Conservation (phyloP, 352 stramenopile species). For the Phytophthora constricta region DNA sequence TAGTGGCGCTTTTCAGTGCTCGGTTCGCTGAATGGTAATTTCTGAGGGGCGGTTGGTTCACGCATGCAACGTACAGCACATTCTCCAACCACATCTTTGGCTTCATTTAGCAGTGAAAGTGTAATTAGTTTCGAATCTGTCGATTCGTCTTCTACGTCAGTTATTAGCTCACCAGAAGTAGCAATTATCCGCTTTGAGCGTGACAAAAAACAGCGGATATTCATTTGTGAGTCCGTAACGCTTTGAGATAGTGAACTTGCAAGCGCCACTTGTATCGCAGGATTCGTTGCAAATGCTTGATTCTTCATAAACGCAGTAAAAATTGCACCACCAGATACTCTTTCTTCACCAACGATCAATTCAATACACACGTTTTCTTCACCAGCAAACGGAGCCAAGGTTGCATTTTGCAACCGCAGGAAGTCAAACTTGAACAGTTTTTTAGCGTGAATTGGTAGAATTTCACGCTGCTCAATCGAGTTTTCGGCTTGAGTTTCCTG, state of each 20-base stretch:
- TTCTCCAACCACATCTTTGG: conserved; percentile 22
- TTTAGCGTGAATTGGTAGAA: background rate
- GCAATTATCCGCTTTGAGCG: conserved; percentile 23
- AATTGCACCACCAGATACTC: conserved; percentile 21
- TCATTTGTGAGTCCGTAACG: conserved; percentile 8
- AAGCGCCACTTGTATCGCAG: conserved; percentile 12
- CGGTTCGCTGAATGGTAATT: conserved; percentile 3
- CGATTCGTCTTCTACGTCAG: conserved; percentile 14
- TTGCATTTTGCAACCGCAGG: conserved; percentile 33
- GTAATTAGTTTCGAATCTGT: conserved; percentile 20
- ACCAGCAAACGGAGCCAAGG: conserved; percentile 36
- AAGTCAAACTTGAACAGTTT: conserved; percentile 42
- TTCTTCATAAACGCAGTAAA: conserved; percentile 53
- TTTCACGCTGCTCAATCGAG: background rate
- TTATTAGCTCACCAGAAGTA: conserved; percentile 10
- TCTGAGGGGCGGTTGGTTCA: conserved; percentile 1
- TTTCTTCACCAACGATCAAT: conserved; percentile 31
- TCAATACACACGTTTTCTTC: conserved; percentile 53
- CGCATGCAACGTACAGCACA: conserved; percentile 23
- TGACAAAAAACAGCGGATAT: conserved; percentile 35
- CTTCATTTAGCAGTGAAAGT: conserved; percentile 21
- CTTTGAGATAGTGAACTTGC: background rate
- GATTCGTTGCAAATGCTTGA: conserved; percentile 41
- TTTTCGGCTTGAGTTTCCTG: conserved; percentile 1
- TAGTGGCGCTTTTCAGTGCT: conserved; percentile 30